Percentiles rank a stretch among this genome's conserved stretches.
These are phyloP conservation scores for Aureoboletus auriporus DNA, from an alignment of 768 basidiomycete species.

Conservation along the genomic window DNA sequence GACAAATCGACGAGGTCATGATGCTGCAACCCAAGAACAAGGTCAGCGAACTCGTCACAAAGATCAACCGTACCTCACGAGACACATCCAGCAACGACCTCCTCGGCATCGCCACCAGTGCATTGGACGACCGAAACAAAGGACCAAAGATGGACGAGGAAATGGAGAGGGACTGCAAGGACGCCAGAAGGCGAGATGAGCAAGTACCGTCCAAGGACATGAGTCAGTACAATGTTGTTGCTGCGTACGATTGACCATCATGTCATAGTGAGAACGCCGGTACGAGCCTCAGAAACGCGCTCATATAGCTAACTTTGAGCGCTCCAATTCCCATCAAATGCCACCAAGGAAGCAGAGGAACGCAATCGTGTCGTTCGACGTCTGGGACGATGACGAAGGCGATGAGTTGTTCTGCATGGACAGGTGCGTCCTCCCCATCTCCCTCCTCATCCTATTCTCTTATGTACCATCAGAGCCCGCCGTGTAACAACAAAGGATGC, in stretches of 20 bases:
- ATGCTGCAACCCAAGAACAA: constrained; percentile 58
- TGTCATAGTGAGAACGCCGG: constrained; percentile 78
- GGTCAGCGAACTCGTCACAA: constrained; percentile 61
- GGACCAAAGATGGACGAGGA: constrained; percentile 80
- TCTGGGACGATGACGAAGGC: constrained; percentile 92
- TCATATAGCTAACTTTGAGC: constrained; percentile 73
- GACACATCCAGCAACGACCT: constrained; percentile 72
- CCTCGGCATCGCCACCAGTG: constrained; percentile 48
- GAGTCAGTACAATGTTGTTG: constrained; percentile 36
- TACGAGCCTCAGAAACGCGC: constrained; percentile 87
- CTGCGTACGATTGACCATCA: too few species aligned
- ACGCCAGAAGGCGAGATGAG: constrained; percentile 70
- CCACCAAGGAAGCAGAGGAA: constrained; percentile 72
- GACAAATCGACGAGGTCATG: constrained; percentile 67
- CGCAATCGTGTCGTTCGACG: constrained; percentile 71
- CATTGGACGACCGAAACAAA: constrained; percentile 34
- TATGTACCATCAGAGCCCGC: constrained; percentile 47
- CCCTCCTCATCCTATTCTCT: neutral
- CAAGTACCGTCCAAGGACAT: constrained; percentile 87
- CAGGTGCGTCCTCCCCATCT: constrained; percentile 48
- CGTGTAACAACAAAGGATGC: constrained; percentile 74
- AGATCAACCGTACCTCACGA: constrained; percentile 69
- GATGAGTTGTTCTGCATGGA: constrained; percentile 92
- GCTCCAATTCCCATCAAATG: constrained; percentile 65
- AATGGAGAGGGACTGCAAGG: constrained; percentile 77